Percentiles rank a stretch among this genome's conserved stretches.
Evolutionary conservation across 768 basidiomycete genomes (phyloP).

Genomic region (Rhizopogon vesiculosus): DNA sequence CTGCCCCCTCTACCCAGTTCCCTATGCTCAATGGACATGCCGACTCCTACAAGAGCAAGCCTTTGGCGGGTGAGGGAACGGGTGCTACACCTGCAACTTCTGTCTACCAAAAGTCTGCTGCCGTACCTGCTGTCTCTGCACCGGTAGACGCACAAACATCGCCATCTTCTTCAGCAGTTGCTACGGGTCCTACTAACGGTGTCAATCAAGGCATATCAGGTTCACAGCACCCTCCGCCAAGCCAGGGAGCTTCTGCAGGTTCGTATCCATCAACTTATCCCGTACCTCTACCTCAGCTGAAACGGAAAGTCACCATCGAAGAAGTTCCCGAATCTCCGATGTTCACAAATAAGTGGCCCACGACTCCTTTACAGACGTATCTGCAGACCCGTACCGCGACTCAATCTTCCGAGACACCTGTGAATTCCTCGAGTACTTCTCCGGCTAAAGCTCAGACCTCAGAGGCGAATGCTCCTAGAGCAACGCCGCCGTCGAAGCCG

Average conservation of each 20-base stretch:
- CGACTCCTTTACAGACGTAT: slow-evolving; percentile 1
- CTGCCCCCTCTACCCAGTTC: neutral
- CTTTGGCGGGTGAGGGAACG: neutral
- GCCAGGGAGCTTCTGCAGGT: neutral
- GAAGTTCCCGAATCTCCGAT: slow-evolving; percentile 19
- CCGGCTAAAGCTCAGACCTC: slow-evolving; percentile 2
- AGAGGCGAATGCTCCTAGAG: slow-evolving; percentile 9
- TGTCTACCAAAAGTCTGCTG: neutral
- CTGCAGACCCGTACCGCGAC: slow-evolving; percentile 4
- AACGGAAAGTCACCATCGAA: slow-evolving; percentile 25
- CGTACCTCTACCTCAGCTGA: slow-evolving; percentile 2
- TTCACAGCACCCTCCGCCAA: neutral
- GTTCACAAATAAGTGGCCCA: slow-evolving; percentile 7
- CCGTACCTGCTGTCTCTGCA: neutral
- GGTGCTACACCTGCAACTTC: neutral
- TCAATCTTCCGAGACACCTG: slow-evolving; percentile 7
- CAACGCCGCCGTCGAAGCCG: slow-evolving; percentile 17
- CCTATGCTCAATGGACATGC: neutral
- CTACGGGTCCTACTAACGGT: neutral
- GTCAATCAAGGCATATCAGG: neutral
- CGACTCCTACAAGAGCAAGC: neutral
- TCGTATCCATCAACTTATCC: slow-evolving; percentile 3
- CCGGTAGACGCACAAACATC: neutral
- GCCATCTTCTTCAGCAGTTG: neutral
- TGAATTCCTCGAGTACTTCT: neutral